Evolutionary conservation across 2,329 filamentous ascomycete species (phyloP).

Genomic region (Sporothrix phasma): DNA sequence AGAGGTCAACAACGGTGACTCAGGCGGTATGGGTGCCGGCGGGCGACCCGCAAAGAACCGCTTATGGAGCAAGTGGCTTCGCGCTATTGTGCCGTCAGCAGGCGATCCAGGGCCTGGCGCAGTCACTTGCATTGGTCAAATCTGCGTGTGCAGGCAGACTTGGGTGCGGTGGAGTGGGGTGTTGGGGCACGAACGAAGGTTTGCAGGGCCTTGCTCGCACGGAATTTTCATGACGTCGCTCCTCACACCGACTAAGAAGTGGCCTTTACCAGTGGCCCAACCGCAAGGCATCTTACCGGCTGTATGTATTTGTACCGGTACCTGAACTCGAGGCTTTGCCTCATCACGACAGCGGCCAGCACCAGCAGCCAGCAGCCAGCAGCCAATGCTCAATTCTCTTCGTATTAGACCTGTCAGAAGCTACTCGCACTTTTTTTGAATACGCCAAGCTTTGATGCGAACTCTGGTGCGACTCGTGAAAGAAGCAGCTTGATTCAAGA

Average conservation of each 20-base stretch:
- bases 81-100: constrained; percentile 4
- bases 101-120: not conserved
- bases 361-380: not conserved
- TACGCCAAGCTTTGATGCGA: not conserved
- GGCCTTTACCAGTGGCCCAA: not conserved
- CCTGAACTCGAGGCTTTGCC: too few species aligned
- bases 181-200: not conserved
- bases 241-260: not conserved
- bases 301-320: too few species aligned
- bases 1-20: not conserved
- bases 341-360: not conserved
- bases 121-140: not conserved
- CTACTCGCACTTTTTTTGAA: not conserved
- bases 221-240: constrained; percentile 4
- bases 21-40: not conserved
- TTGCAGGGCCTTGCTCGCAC: not conserved
- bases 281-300: too few species aligned
- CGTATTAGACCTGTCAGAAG: not conserved
- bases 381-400: too few species aligned
- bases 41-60: not conserved
- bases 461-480: not conserved
- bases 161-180: not conserved
- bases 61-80: not conserved
- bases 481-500: not conserved
- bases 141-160: not conserved